Base-by-base conservation (phyloP, 1,284 basidiomycete species). In the Naganishia liquefaciens region DNA sequence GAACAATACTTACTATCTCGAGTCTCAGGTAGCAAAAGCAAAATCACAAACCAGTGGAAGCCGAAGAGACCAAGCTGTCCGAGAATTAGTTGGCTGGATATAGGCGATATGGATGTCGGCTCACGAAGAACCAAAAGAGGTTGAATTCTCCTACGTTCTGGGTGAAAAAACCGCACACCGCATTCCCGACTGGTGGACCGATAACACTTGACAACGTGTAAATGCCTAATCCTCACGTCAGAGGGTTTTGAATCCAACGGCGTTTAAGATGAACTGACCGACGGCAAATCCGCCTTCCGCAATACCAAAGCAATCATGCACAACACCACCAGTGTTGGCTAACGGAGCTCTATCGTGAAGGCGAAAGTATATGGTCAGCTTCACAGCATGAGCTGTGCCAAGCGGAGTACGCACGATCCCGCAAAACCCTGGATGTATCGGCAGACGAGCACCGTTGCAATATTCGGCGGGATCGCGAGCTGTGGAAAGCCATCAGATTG, bases 311-410 rank as follows among this genome's bases (percentile, higher is more conserved):
- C 81, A 68, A 63, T 82, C 80, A 23, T 78, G 75, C 54, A 83
- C 79, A 6, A 78, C 75, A 54, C 80, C 80, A 43, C 80, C 81
- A 10, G 80, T 77, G 65, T 80, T 80, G 62, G 79, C 80, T 69
- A 83, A 76, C 1, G 80, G 79, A 0, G 80, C 77, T 1, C 58
- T 61, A 23, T 21, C 49, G 46, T n/a, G 15, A 19, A 33, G 1
- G n/a, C 78, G 77, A 21, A 74, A 77, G 37, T 75, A 77, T 40
- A 76, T 71, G 51, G 80, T 80, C 77, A 52, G 81, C 71, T n/a
- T 58, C 72, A 23, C 81, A 77, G 64, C 79, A 79, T 49, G 77
- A 76, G 44, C 82, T 74, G 69, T 81, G 73, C 33, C 79, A 73
- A 64, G 5, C 79, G 74, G 21, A 82, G 10, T 3, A 67, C 69